Evolutionary conservation across 306 rosid genomes (phyloP), one percentile per base, ranked within the genome.

Genomic region (Lathyrus tuberosus): DNA sequence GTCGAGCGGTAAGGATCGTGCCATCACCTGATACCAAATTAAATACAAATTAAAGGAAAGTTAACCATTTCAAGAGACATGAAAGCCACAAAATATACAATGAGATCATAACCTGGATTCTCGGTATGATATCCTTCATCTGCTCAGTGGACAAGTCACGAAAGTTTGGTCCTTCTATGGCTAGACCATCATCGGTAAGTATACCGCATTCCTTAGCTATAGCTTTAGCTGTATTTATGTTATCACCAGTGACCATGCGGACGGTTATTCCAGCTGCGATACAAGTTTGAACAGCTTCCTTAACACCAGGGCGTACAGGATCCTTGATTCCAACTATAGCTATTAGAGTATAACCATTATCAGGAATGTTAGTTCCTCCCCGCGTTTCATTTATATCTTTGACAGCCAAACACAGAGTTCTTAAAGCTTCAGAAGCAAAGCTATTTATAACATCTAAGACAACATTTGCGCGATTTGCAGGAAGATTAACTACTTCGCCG

Each of bases 161-260:
- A 61, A 94, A 91, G 8, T 73, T 77, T 13, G 80, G 67, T 66
- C 97, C 99, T 67, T 91, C 96, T 41, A 94, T 87, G 64, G 96
- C 97, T 33, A 86, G 6, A 68, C 99, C 99, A 69, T 28, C 83
- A 16, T 74, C 78, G 8, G 99, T 88, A 58, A 94, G 95, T 65
- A 91, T 86, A 71, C 99, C 99, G 76, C 99, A 94, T 82, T 94
- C 99, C 79, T 76, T 84, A 67, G 97, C 99, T 64, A 94, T 94
- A 62, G 99, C 99, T 76, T 26, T 84, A 33, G 99, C 99, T 15
- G 96, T 94, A 79, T 91, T 20, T 52, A 94, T 94, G 67, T 94
- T 94, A 70, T 94, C 99, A 73, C 99, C 99, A 24, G 99, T 94
- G 48, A 94, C 97, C 99, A 94, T 94, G 30, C 99, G 85, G 49